These are phyloP conservation scores for Solanum chaucha DNA, from an alignment of 257 asterid genomes.

Conservation along the genomic window DNA sequence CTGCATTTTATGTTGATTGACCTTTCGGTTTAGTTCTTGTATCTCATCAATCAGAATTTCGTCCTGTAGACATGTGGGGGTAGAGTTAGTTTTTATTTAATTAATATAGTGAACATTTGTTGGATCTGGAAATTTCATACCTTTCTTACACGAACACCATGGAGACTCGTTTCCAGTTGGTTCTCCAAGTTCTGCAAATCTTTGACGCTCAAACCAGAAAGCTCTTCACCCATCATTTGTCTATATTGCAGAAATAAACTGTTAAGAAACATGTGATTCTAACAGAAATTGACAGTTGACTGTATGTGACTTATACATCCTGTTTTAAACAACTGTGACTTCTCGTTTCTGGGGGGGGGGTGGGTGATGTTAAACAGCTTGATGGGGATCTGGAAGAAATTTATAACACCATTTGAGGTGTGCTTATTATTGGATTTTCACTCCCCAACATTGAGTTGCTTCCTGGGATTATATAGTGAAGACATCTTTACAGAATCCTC, in stretches of 20 bases:
- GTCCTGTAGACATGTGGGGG: constrained; percentile 32
- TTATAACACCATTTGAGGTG: neutral
- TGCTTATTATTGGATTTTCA: neutral
- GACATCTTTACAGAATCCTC: neutral
- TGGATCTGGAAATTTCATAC: constrained; percentile 19
- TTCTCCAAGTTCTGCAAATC: constrained; percentile 60
- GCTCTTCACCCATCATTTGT: constrained; percentile 68
- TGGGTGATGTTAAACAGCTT: neutral
- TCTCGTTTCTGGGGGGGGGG: neutral
- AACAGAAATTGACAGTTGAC: neutral
- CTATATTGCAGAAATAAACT: constrained; percentile 15
- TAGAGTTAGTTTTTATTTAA: neutral
- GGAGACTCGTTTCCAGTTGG: constrained; percentile 58
- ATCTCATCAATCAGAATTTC: constrained; percentile 47
- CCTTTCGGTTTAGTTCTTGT: constrained; percentile 54
- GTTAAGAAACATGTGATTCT: neutral
- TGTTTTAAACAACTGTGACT: neutral
- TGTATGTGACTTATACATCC: neutral
- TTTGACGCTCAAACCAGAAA: constrained; percentile 44
- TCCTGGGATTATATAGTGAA: neutral
- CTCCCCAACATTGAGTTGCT: neutral
- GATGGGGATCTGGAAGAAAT: neutral
- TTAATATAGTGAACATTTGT: neutral
- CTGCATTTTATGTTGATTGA: constrained; percentile 6
- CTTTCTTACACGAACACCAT: constrained; percentile 54